phyloP scores from a whole-genome alignment of 371 early-diverging fungal species.

The Blakeslea trispora region DNA sequence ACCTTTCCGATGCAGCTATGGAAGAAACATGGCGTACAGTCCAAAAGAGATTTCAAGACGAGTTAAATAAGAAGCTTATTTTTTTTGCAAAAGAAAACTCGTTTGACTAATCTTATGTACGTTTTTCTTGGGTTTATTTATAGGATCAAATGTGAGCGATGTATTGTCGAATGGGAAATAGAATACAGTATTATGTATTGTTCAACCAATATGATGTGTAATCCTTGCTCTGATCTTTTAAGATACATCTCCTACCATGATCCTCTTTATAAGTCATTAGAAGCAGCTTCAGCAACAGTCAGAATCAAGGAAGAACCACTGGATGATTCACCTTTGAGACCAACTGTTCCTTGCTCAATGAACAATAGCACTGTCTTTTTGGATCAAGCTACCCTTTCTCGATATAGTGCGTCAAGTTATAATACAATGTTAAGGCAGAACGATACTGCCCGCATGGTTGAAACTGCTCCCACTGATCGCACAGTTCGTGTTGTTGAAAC shows the following conservation, averaged over 20 bases:
- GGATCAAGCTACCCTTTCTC: too few species aligned
- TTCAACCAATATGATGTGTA: constrained; percentile 9
- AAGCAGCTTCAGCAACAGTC: background rate
- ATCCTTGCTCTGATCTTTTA: background rate
- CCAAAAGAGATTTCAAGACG: background rate
- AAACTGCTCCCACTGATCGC: too few species aligned
- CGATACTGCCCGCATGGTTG: too few species aligned
- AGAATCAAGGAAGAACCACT: background rate
- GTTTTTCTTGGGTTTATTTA: too few species aligned
- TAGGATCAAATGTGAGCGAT: background rate
- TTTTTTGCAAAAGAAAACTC: background rate
- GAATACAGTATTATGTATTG: constrained; percentile 2
- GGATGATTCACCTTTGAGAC: background rate
- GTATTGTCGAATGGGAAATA: constrained; percentile 2
- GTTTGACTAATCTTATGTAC: too few species aligned
- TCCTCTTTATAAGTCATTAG: background rate
- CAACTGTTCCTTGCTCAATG: too few species aligned
- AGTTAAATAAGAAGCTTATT: background rate
- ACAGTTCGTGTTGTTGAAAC: too few species aligned
- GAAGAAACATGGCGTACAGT: background rate
- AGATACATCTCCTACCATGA: background rate
- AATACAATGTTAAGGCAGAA: too few species aligned
- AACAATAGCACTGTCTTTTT: too few species aligned
- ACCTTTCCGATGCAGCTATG: background rate
- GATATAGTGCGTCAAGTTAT: too few species aligned